Evolutionary conservation across 163 green algal genomes (phyloP).

Genomic region (Scenedesmus sp.): DNA sequence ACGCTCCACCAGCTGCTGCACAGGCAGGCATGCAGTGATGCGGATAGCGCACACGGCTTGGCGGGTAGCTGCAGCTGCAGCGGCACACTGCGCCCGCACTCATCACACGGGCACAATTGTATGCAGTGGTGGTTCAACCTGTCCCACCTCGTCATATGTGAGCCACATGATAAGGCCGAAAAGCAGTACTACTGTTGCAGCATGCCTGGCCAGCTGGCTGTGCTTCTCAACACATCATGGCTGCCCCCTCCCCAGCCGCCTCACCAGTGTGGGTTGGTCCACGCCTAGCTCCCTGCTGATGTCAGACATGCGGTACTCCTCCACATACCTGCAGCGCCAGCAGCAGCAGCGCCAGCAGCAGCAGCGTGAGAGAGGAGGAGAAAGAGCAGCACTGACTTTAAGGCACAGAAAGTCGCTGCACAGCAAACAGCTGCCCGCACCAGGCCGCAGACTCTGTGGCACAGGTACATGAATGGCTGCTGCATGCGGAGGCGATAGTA

Average conservation of each 20-base stretch:
- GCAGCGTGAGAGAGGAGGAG: neutral
- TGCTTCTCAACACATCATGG: no score
- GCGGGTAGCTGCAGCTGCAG: neutral
- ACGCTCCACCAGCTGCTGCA: neutral
- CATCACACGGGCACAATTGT: no score
- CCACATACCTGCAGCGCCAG: slow-evolving; percentile 84
- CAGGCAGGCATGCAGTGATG: neutral
- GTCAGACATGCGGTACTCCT: slow-evolving; percentile 91
- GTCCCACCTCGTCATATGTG: no score
- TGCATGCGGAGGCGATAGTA: no score
- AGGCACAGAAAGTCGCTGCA: neutral
- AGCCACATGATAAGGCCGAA: no score
- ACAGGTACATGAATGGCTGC: no score
- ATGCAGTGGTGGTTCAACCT: no score
- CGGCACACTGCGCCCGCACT: neutral
- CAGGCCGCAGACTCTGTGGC: neutral
- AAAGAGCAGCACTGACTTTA: neutral
- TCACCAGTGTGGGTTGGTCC: slow-evolving; percentile 59
- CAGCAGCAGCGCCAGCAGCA: neutral
- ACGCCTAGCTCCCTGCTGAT: slow-evolving; percentile 91
- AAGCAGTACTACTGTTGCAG: no score
- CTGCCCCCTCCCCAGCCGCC: neutral
- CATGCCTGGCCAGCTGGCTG: no score
- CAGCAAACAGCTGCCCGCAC: neutral
- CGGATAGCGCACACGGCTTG: no score